phyloP scores from a whole-genome alignment of 2,329 filamentous ascomycete genomes.

The Colletotrichum camelliae region DNA sequence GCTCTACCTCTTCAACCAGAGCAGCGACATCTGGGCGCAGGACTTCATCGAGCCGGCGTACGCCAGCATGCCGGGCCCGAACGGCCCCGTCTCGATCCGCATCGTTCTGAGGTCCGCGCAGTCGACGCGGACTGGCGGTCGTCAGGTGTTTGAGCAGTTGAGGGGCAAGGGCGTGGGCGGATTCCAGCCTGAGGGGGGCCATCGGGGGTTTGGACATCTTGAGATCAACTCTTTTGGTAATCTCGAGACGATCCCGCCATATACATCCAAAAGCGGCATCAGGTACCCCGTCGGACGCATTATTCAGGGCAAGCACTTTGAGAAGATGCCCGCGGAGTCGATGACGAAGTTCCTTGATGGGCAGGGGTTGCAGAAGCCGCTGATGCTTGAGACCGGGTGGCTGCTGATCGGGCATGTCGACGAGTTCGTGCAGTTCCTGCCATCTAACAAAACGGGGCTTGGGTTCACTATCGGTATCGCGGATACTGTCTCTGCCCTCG shows the following conservation, averaged over 20 bases:
- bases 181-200: slow-evolving; percentile 29
- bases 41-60: slow-evolving; percentile 45
- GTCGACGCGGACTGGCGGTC: slow-evolving; percentile 29
- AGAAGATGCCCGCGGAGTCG: slow-evolving; percentile 28
- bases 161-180: slow-evolving; percentile 34
- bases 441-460: slow-evolving; percentile 14
- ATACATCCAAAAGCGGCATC: neutral
- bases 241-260: slow-evolving; percentile 42
- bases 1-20: slow-evolving; percentile 26
- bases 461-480: slow-evolving; percentile 28
- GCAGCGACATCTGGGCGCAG: slow-evolving; percentile 40
- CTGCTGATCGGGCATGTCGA: slow-evolving; percentile 37
- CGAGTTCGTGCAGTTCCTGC: slow-evolving; percentile 38
- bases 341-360: slow-evolving; percentile 34
- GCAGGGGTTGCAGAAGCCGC: slow-evolving; percentile 38
- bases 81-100: slow-evolving; percentile 34
- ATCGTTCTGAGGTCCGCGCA: slow-evolving; percentile 38
- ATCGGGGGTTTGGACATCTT: slow-evolving; percentile 33
- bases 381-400: slow-evolving; percentile 38
- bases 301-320: slow-evolving; percentile 7
- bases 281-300: neutral
- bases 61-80: slow-evolving; percentile 40
- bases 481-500: slow-evolving; percentile 26
- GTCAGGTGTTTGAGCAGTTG: slow-evolving; percentile 36
- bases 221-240: slow-evolving; percentile 37